Conservation (phyloP, 164 flowering plant genomes). For the Aristolochia contorta region DNA sequence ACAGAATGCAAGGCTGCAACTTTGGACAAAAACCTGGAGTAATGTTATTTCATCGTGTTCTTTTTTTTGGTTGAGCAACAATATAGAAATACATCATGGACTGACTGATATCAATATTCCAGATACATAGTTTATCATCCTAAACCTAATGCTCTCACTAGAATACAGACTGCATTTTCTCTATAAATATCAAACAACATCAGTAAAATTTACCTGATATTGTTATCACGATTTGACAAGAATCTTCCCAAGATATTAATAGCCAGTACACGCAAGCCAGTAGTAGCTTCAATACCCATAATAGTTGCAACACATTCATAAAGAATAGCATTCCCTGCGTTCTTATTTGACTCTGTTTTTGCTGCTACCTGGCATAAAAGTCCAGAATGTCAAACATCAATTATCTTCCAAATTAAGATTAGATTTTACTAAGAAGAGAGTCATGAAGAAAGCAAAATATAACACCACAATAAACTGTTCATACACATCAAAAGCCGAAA, state of each 20-base stretch:
- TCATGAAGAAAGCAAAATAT: too few relatives aligned
- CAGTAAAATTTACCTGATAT: slow-evolving; percentile 58
- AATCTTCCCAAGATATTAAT: slow-evolving; percentile 97
- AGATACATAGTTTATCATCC: too few relatives aligned
- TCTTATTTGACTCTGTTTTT: slow-evolving; percentile 94
- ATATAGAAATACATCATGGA: too few relatives aligned
- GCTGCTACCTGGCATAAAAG: slow-evolving; percentile 65
- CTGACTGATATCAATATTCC: too few relatives aligned
- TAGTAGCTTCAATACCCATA: slow-evolving; percentile 93
- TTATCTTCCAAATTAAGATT: too few relatives aligned
- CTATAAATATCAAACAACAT: background rate
- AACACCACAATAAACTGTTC: too few relatives aligned
- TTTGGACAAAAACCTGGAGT: too few relatives aligned
- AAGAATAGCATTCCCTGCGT: slow-evolving; percentile 97
- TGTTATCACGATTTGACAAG: slow-evolving; percentile 97
- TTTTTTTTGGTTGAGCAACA: too few relatives aligned
- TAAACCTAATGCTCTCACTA: background rate
- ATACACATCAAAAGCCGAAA: too few relatives aligned
- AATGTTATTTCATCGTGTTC: too few relatives aligned
- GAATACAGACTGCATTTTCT: background rate
- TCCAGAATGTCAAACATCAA: slow-evolving; percentile 1
- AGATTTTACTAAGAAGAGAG: too few relatives aligned
- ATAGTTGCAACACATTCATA: slow-evolving; percentile 97
- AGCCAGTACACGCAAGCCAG: slow-evolving; percentile 97
- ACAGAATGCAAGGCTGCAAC: too few relatives aligned